Conservation (phyloP, 768 basidiomycete species). For the Kwoniella europaea region DNA sequence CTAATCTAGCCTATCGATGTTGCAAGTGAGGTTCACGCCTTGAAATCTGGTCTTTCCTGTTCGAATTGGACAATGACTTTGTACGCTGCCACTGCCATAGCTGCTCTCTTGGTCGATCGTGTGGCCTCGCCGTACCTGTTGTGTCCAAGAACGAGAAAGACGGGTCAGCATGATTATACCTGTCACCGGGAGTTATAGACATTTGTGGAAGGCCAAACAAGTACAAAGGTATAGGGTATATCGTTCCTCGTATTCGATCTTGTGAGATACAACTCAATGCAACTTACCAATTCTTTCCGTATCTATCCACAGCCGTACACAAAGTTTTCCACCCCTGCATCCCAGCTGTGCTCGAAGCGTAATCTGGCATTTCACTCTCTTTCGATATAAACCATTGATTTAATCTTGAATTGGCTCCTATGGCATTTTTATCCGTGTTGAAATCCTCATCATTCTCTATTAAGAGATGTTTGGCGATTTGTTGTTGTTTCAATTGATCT, state of each 20-base stretch:
- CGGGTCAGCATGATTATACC: too few species aligned
- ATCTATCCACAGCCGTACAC: slow-evolving; percentile 28
- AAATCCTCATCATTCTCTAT: slow-evolving; percentile 11
- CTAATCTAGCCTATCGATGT: too few species aligned
- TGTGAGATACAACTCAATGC: background rate
- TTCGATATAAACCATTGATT: slow-evolving; percentile 42
- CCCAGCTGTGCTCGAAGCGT: slow-evolving; percentile 6
- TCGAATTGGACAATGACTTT: slow-evolving; percentile 37
- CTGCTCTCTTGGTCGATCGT: slow-evolving; percentile 35
- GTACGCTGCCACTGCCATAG: slow-evolving; percentile 40
- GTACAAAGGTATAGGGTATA: too few species aligned
- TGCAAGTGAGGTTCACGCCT: slow-evolving; percentile 1
- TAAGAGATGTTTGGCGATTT: background rate
- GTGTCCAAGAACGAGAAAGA: too few species aligned
- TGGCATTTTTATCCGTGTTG: slow-evolving; percentile 29
- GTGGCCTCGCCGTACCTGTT: slow-evolving; percentile 38
- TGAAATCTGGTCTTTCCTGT: slow-evolving; percentile 15
- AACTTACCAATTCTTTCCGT: slow-evolving; percentile 40
- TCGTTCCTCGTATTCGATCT: too few species aligned
- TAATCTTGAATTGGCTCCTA: slow-evolving; percentile 37
- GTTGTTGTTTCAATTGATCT: slow-evolving; percentile 24
- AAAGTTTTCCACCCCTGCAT: slow-evolving; percentile 29
- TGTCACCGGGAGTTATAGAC: too few species aligned
- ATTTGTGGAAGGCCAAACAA: too few species aligned
- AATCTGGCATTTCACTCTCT: slow-evolving; percentile 30